Conservation (phyloP, 139 green algal genomes). For the Chlorella ohadii region DNA sequence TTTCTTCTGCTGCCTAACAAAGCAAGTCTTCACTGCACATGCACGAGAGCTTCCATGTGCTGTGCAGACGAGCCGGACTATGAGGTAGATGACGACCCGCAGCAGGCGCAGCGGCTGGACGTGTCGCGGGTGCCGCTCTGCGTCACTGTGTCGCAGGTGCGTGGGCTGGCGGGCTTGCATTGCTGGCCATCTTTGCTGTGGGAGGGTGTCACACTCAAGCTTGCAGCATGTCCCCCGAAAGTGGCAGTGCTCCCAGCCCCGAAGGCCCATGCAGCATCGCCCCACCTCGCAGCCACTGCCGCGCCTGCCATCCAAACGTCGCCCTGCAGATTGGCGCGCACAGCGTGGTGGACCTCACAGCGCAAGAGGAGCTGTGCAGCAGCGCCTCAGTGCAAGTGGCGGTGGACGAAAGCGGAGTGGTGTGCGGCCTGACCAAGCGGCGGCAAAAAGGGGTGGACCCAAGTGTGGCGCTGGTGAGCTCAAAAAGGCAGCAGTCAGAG, state of each 20-base stretch:
- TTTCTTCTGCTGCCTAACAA: no score
- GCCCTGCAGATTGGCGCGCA: not conserved
- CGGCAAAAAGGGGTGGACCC: slow-evolving; percentile 28
- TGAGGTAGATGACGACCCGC: slow-evolving; percentile 76
- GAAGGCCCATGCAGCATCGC: no score
- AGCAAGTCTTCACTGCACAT: no score
- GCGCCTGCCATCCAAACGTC: no score
- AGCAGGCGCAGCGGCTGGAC: slow-evolving; percentile 53
- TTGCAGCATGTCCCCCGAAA: no score
- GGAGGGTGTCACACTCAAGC: no score
- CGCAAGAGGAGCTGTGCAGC: slow-evolving; percentile 45
- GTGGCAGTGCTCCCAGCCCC: no score
- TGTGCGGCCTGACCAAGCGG: slow-evolving; percentile 54
- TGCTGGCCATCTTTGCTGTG: not conserved
- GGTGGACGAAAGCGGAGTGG: slow-evolving; percentile 28
- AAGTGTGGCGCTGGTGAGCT: slow-evolving; percentile 11
- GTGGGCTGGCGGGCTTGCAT: not conserved
- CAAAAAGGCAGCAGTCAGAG: no score
- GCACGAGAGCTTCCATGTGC: no score
- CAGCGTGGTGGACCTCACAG: slow-evolving; percentile 46
- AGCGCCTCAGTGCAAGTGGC: slow-evolving; percentile 39
- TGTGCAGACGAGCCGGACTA: slow-evolving; percentile 72
- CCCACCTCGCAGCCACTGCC: no score
- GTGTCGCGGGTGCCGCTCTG: slow-evolving; percentile 58
- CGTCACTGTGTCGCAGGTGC: slow-evolving; percentile 66